A percentile compares a stretch with the other conserved stretches of the same genome.
Conservation (phyloP, 129 eudicot species). For the Helianthus tuberosus region DNA sequence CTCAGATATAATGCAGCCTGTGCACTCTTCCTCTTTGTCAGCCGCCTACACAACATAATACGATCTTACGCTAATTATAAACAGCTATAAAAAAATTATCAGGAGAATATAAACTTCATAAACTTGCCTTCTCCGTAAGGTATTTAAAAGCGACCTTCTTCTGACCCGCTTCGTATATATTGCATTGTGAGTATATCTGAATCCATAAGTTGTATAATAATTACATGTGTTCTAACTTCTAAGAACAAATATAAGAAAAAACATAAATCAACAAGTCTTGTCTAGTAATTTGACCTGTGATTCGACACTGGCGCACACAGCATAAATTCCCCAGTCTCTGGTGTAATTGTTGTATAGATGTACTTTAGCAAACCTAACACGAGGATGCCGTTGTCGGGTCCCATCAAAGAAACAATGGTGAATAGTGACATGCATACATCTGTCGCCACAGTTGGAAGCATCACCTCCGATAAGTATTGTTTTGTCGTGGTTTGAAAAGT, state of each 20-base stretch:
- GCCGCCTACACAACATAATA: constrained; percentile 64
- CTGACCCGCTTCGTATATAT: constrained; percentile 90
- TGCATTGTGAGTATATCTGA: constrained; percentile 86
- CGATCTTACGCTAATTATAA: neutral
- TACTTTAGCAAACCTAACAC: constrained; percentile 89
- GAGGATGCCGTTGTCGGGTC: constrained; percentile 95
- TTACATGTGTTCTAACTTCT: neutral
- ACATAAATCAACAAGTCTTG: neutral
- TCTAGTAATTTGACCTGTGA: constrained; percentile 57
- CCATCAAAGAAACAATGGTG: constrained; percentile 95
- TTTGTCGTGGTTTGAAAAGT: constrained; percentile 79
- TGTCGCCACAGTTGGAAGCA: constrained; percentile 72
- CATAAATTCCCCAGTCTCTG: constrained; percentile 88
- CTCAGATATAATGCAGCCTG: constrained; percentile 75
- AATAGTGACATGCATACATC: constrained; percentile 79
- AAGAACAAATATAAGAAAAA: neutral
- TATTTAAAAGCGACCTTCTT: constrained; percentile 81
- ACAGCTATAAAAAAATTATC: neutral
- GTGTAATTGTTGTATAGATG: constrained; percentile 93
- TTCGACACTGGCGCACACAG: constrained; percentile 96
- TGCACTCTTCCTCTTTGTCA: constrained; percentile 58
- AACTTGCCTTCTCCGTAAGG: constrained; percentile 77
- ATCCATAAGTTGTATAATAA: constrained; percentile 1
- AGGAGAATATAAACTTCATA: constrained; percentile 10
- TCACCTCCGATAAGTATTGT: constrained; percentile 89